Evolutionary conservation across 345 rosid species (phyloP), one percentile per base, ranked within the genome.

Genomic region (Aquilaria malaccensis): DNA sequence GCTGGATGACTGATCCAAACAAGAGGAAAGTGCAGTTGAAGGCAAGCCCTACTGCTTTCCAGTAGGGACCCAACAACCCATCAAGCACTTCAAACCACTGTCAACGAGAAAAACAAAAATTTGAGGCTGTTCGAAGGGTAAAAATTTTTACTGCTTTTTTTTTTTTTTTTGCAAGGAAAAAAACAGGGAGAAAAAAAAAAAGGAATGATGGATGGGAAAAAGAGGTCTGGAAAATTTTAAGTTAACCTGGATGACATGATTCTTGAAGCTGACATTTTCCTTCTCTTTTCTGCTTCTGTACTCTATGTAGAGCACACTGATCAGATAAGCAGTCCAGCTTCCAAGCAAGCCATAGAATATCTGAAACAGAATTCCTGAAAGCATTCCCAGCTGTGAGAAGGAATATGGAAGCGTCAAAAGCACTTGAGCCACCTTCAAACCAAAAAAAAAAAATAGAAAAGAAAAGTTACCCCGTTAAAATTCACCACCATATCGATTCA

Each of bases 281-380:
- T 91, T 94, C 78, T 88, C 97, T 71, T 90, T 90, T 62, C 97
- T 74, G 80, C 84, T 81, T 73, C 99, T 78, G 70, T 79, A 94
- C 72, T 94, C 99, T 1, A 94, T 72, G 74, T 94, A 94, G 65
- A 94, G 97, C 13, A 90, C 99, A 65, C 95, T 86, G 78, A 94
- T 94, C 73, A 94, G 95, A 63, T 94, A 94, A 12, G 99, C 99
- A 50, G 99, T 94, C 99, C 99, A 94, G 81, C 97, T 90, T 71
- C 99, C 99, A 0, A 94, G 10, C n/a, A 94, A 9, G 1, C 99
- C 99, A 33, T 94, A 94, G 80, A 90, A 94, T 58, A 94, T 68
- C 75, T 94, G 99, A 12, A 94, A 72, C 50, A 91, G 47, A 54
- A 94, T 83, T 45, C 99, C 99, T 52, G 99, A 94, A 13, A 88